Evolutionary conservation across 129 eudicot species (phyloP).

Genomic region (Artemisia argyi): DNA sequence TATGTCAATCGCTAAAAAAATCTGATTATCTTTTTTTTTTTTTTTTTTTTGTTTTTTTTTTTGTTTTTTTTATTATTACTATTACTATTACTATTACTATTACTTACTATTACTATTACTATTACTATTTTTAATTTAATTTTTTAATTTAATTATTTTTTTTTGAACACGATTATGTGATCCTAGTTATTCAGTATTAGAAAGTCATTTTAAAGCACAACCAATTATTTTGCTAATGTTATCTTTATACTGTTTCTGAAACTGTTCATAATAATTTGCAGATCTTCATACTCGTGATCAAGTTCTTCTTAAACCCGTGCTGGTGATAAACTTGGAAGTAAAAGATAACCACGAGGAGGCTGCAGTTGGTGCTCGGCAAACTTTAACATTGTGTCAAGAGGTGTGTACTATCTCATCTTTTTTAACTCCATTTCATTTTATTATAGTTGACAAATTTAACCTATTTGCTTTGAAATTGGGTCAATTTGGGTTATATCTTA

Average conservation of each 20-base stretch:
- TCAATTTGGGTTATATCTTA: neutral
- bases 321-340: slow-evolving; percentile 79
- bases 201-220: too few species aligned
- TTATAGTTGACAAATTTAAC: neutral
- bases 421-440: neutral
- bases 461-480: neutral
- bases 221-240: neutral
- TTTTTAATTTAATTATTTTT: too few species aligned
- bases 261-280: slow-evolving; percentile 26
- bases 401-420: slow-evolving; percentile 28
- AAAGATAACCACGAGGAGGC: slow-evolving; percentile 97
- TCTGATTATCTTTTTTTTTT: too few species aligned
- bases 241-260: neutral
- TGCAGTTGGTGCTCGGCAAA: slow-evolving; percentile 76
- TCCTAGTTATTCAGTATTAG: too few species aligned
- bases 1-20: too few species aligned
- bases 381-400: slow-evolving; percentile 79
- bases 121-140: too few species aligned
- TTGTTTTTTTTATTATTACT: too few species aligned
- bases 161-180: too few species aligned
- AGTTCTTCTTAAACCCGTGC: slow-evolving; percentile 66
- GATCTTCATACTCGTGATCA: slow-evolving; percentile 83
- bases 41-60: too few species aligned
- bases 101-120: too few species aligned
- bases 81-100: too few species aligned